Conservation (phyloP, 2,329 filamentous ascomycete genomes). For the Cladophialophora yegresii region DNA sequence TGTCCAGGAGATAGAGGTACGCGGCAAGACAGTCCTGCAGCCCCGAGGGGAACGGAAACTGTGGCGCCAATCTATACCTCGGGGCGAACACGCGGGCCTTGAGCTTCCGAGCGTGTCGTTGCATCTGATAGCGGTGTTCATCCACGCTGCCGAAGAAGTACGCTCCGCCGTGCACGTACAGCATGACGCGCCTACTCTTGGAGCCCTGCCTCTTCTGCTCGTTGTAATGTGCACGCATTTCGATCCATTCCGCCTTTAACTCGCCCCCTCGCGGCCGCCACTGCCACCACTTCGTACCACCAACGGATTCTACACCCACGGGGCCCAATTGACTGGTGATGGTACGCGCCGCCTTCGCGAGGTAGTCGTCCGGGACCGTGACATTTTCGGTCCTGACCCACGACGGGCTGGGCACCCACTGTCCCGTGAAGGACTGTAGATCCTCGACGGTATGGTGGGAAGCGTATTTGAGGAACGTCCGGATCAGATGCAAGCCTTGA, state of each 20-base stretch:
- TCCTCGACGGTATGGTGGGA: constrained; percentile 92
- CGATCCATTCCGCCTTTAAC: constrained; percentile 88
- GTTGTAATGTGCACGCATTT: constrained; percentile 82
- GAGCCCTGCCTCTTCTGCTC: constrained; percentile 65
- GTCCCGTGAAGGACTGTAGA: constrained; percentile 83
- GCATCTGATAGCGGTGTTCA: constrained; percentile 97
- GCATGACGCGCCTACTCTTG: constrained; percentile 73
- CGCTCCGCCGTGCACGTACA: constrained; percentile 91
- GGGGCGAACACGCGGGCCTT: constrained; percentile 87
- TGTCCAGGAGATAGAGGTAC: constrained; percentile 77
- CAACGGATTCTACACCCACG: constrained; percentile 72
- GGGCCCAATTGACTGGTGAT: constrained; percentile 75
- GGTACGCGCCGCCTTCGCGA: constrained; percentile 66
- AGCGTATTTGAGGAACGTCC: constrained; percentile 79
- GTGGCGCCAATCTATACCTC: constrained; percentile 81
- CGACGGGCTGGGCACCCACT: constrained; percentile 85
- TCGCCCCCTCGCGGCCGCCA: constrained; percentile 70
- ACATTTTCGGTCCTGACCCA: constrained; percentile 81
- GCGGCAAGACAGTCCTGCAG: constrained; percentile 85
- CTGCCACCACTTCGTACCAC: constrained; percentile 85
- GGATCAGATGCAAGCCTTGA: constrained; percentile 83
- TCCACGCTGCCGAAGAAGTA: constrained; percentile 96
- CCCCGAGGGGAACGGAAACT: constrained; percentile 94
- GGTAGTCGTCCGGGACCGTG: constrained; percentile 63
- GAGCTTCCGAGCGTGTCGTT: constrained; percentile 90